phyloP scores from a whole-genome alignment of 371 early-diverging fungal genomes.

The Rhizopus delemar region DNA sequence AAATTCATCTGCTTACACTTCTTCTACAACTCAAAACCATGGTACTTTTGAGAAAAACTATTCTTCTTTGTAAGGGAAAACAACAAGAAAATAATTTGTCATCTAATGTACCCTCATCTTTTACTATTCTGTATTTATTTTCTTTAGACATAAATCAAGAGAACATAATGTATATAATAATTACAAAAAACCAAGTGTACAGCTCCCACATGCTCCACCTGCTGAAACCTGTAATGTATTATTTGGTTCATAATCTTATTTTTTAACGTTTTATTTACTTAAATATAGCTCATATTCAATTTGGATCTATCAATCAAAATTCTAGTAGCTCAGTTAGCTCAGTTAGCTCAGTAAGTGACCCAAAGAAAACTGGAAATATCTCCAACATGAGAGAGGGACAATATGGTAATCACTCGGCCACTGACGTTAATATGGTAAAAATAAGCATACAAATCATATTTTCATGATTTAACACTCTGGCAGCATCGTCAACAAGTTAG shows the following conservation, averaged over 20 bases:
- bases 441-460: not conserved
- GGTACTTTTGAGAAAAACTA: not conserved
- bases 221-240: slow-evolving; percentile 34
- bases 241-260: not conserved
- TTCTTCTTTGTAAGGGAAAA: not conserved
- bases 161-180: slow-evolving; percentile 14
- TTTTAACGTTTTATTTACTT: not conserved
- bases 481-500: slow-evolving; percentile 15
- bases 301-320: slow-evolving; percentile 54
- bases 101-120: slow-evolving; percentile 6
- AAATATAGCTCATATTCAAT: slow-evolving; percentile 47
- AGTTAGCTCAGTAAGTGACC: slow-evolving; percentile 4
- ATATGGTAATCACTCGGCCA: slow-evolving; percentile 44
- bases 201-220: slow-evolving; percentile 47
- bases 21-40: slow-evolving; percentile 4
- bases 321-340: slow-evolving; percentile 12
- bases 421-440: slow-evolving; percentile 34
- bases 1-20: slow-evolving; percentile 5
- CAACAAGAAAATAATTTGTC: not conserved
- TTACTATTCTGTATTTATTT: not conserved
- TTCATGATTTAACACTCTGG: not conserved
- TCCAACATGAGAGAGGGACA: slow-evolving; percentile 34
- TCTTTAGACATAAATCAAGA: slow-evolving; percentile 14
- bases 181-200: slow-evolving; percentile 35
- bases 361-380: slow-evolving; percentile 11